phyloP scores from a whole-genome alignment of 768 basidiomycete genomes.

The Pleurotus platypus region DNA sequence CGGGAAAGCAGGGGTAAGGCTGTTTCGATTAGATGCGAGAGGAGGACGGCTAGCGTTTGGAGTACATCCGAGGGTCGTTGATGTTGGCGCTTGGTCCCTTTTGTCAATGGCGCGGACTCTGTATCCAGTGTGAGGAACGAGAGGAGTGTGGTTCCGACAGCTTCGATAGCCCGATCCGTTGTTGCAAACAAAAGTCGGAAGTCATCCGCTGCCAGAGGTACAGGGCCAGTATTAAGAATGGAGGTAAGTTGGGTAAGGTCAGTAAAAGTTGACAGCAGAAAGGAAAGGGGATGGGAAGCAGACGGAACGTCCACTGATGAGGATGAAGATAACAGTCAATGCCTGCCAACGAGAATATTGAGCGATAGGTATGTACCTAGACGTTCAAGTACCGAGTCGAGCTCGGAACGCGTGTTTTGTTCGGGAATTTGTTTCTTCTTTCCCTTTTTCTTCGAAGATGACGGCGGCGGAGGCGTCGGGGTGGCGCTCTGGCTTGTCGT shows the following conservation, averaged over 20 bases:
- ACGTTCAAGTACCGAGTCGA: no score
- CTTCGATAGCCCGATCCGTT: constrained; percentile 25
- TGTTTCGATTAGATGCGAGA: constrained; percentile 15
- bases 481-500: constrained; percentile 12
- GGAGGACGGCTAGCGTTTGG: constrained; percentile 13
- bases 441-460: constrained; percentile 12
- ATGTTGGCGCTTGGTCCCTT: neutral
- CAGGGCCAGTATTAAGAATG: constrained; percentile 8
- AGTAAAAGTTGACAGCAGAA: constrained; percentile 24
- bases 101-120: neutral
- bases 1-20: constrained; percentile 16
- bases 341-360: no score
- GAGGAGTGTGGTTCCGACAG: constrained; percentile 14
- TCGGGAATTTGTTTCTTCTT: constrained; percentile 15
- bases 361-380: no score
- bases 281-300: neutral
- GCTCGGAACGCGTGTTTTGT: no score
- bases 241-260: constrained; percentile 24
- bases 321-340: no score
- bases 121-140: neutral
- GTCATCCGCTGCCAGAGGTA: constrained; percentile 17
- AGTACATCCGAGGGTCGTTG: constrained; percentile 12
- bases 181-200: constrained; percentile 21
- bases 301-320: neutral
- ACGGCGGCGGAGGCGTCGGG: neutral